Conservation (phyloP, 1,284 basidiomycete species). For the Pterulicium gracile region DNA sequence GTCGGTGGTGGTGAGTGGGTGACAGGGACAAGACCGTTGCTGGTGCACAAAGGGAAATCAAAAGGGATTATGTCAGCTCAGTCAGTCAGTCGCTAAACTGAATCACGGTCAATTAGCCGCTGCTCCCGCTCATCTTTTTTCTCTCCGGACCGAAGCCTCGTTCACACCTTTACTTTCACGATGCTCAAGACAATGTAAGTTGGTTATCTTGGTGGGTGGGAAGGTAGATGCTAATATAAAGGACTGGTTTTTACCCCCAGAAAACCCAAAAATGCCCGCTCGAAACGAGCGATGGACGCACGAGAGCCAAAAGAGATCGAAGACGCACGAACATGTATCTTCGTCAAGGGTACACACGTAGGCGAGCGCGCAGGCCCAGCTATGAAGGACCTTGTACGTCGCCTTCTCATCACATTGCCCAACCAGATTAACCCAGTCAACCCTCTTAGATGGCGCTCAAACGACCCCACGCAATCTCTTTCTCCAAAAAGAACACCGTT, state of each 20-base stretch:
- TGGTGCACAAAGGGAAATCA: too few relatives aligned
- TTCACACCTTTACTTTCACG: too few relatives aligned
- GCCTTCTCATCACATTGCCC: not conserved
- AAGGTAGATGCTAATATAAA: too few relatives aligned
- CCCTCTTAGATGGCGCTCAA: conserved; percentile 78
- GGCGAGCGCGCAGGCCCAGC: conserved; percentile 73
- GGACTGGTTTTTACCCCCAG: too few relatives aligned
- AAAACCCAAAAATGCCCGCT: conserved; percentile 95
- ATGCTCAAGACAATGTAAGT: not conserved
- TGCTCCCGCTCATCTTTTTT: too few relatives aligned
- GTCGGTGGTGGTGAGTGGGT: too few relatives aligned
- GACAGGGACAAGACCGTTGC: too few relatives aligned
- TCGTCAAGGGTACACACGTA: conserved; percentile 83
- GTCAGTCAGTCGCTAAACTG: too few relatives aligned
- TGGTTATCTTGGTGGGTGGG: too few relatives aligned
- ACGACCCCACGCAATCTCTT: conserved; percentile 81
- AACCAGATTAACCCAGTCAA: not conserved
- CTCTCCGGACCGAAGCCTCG: too few relatives aligned
- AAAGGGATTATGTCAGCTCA: too few relatives aligned
- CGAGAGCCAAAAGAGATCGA: conserved; percentile 87
- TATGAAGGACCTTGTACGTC: conserved; percentile 81
- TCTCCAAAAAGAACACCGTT: conserved; percentile 90
- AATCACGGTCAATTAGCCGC: too few relatives aligned
- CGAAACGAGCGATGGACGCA: conserved; percentile 87
- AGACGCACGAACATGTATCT: conserved; percentile 75